phyloP scores from a whole-genome alignment of 768 basidiomycete species.

The Lanmaoa pseudosensibilis region DNA sequence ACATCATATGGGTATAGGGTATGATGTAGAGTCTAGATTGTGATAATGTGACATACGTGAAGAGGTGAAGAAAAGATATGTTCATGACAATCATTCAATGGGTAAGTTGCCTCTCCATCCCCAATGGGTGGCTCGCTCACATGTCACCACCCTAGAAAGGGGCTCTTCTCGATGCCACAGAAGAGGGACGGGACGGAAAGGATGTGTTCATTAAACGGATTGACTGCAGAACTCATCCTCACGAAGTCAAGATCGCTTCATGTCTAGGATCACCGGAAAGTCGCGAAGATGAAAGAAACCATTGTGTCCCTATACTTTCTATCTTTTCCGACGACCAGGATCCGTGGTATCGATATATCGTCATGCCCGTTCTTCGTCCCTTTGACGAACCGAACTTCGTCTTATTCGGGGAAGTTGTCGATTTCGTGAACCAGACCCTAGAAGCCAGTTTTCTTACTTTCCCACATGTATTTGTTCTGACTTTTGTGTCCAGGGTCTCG shows the following conservation, averaged over 20 bases:
- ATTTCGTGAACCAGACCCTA: conserved; percentile 30
- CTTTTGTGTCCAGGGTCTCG: conserved; percentile 26
- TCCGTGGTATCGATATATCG: conserved; percentile 19
- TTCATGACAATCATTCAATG: too few relatives aligned
- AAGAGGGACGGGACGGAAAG: neutral
- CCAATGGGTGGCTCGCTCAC: neutral
- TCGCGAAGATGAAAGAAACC: conserved; percentile 14
- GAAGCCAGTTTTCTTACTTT: conserved; percentile 13
- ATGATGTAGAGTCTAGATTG: too few relatives aligned
- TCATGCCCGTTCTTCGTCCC: conserved; percentile 30
- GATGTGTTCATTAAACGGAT: conserved; percentile 19
- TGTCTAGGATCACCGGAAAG: neutral
- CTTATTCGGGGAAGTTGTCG: conserved; percentile 25
- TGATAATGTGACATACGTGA: too few relatives aligned
- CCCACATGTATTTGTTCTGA: neutral
- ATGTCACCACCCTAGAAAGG: neutral
- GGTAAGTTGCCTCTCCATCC: neutral
- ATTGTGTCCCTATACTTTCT: conserved; percentile 24
- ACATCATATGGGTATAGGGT: too few relatives aligned
- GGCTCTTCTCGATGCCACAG: conserved; percentile 9
- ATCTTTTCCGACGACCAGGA: conserved; percentile 15
- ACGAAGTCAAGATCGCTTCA: conserved; percentile 6
- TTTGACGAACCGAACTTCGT: conserved; percentile 27
- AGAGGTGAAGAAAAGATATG: too few relatives aligned
- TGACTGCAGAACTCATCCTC: neutral